phyloP scores from a whole-genome alignment of 2,329 filamentous ascomycete species.

The Xylaria multiplex region DNA sequence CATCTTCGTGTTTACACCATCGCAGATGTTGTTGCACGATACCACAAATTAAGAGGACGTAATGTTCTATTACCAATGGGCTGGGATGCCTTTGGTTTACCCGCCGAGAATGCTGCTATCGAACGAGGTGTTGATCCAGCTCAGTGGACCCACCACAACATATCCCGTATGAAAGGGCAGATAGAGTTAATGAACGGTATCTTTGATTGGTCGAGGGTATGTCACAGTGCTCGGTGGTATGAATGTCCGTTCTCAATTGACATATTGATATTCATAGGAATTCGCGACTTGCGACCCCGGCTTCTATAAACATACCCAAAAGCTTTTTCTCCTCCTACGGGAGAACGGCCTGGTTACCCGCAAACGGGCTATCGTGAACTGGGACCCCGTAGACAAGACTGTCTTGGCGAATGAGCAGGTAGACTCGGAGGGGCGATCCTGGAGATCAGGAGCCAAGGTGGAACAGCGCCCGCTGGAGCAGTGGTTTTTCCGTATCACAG shows the following conservation, averaged over 20 bases:
- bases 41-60: slow-evolving; percentile 76
- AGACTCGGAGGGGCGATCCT: slow-evolving; percentile 84
- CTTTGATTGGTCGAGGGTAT: slow-evolving; percentile 85
- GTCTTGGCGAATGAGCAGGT: slow-evolving; percentile 94
- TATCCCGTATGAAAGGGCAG: slow-evolving; percentile 85
- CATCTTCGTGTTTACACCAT: slow-evolving; percentile 92
- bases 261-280: slow-evolving; percentile 64
- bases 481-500: slow-evolving; percentile 89
- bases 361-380: slow-evolving; percentile 85
- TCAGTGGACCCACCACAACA: slow-evolving; percentile 83
- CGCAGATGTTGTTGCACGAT: slow-evolving; percentile 84
- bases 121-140: slow-evolving; percentile 81
- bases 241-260: slow-evolving; percentile 26
- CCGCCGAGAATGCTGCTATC: slow-evolving; percentile 90
- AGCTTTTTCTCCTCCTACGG: slow-evolving; percentile 81
- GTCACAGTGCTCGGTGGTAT: slow-evolving; percentile 49
- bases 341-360: slow-evolving; percentile 82
- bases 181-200: slow-evolving; percentile 79
- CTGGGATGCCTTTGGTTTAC: slow-evolving; percentile 92
- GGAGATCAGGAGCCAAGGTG: slow-evolving; percentile 86
- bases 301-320: slow-evolving; percentile 91
- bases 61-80: slow-evolving; percentile 89
- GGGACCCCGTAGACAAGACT: slow-evolving; percentile 88
- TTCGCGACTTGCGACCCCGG: slow-evolving; percentile 83
- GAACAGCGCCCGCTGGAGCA: slow-evolving; percentile 83